phyloP scores from a whole-genome alignment of 2,329 filamentous ascomycete species.

The Canariomyces notabilis region DNA sequence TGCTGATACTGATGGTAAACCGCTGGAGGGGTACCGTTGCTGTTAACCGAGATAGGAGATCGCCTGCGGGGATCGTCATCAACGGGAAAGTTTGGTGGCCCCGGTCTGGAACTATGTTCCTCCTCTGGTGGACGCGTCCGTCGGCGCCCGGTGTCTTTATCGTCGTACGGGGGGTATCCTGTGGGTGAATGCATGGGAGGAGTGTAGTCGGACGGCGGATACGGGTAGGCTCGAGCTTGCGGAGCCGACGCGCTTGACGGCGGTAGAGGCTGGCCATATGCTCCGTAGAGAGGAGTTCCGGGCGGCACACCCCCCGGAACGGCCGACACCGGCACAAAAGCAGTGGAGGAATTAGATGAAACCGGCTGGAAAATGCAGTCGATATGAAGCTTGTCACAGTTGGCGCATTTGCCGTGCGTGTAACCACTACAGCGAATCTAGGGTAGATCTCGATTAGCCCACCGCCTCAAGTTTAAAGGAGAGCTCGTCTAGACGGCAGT shows the following conservation, averaged over 20 bases:
- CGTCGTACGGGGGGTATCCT: constrained; percentile 34
- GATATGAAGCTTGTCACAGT: constrained; percentile 57
- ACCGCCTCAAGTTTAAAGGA: not conserved
- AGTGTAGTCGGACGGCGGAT: constrained; percentile 21
- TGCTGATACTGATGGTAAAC: constrained; percentile 32
- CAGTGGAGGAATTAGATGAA: constrained; percentile 50
- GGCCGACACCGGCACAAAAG: constrained; percentile 55
- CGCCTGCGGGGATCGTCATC: constrained; percentile 48
- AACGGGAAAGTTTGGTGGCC: constrained; percentile 41
- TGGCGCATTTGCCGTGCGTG: constrained; percentile 55
- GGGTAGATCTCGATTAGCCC: constrained; percentile 21
- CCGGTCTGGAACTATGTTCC: constrained; percentile 39
- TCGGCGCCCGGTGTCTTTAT: constrained; percentile 33
- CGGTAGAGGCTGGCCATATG: constrained; percentile 52
- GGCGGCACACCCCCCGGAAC: constrained; percentile 54
- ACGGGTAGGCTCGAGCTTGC: constrained; percentile 21
- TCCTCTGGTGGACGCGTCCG: constrained; percentile 36
- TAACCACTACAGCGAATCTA: constrained; percentile 60
- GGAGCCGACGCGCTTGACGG: constrained; percentile 13
- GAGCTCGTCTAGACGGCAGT: not conserved
- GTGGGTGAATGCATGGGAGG: constrained; percentile 34
- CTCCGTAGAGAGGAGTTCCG: constrained; percentile 52
- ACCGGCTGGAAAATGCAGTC: constrained; percentile 59
- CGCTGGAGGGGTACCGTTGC: constrained; percentile 44
- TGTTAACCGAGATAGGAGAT: constrained; percentile 47